Percentiles rank a stretch among this genome's conserved stretches.
Conservation (phyloP, 208 protist species). For the Trypanosoma grayi region DNA sequence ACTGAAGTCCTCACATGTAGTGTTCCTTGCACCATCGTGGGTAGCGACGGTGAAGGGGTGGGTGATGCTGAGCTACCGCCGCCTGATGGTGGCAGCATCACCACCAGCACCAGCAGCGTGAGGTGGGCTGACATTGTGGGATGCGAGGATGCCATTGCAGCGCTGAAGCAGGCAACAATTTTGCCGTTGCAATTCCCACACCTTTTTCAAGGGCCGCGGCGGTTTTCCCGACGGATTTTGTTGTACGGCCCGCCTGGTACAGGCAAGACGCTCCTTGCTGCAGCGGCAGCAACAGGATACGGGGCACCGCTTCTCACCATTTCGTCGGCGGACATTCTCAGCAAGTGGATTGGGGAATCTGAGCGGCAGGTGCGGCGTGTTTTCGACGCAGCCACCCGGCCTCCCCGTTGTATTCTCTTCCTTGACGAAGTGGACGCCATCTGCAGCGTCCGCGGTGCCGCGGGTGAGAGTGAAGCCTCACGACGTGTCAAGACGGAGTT, state of each 20-base stretch:
- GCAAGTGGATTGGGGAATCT: slow-evolving; percentile 97
- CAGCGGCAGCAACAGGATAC: slow-evolving; percentile 89
- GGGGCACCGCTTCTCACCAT: slow-evolving; percentile 90
- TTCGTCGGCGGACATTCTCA: slow-evolving; percentile 94
- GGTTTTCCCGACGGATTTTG: slow-evolving; percentile 88
- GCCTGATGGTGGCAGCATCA: neutral
- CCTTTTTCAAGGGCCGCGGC: slow-evolving; percentile 93
- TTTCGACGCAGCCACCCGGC: slow-evolving; percentile 78
- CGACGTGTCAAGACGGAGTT: slow-evolving; percentile 99
- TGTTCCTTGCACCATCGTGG: neutral
- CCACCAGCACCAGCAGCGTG: slow-evolving; percentile 3
- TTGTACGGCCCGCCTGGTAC: slow-evolving; percentile 86
- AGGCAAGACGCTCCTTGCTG: slow-evolving; percentile 93
- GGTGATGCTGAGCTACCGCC: neutral
- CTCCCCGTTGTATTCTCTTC: slow-evolving; percentile 84
- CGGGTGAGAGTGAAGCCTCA: slow-evolving; percentile 81
- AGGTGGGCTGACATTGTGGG: slow-evolving; percentile 95
- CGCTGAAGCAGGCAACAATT: slow-evolving; percentile 97
- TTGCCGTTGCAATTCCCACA: slow-evolving; percentile 96
- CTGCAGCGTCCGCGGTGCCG: slow-evolving; percentile 63
- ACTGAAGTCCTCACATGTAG: neutral
- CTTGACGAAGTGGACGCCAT: slow-evolving; percentile 95
- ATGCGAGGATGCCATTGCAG: slow-evolving; percentile 93
- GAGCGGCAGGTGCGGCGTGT: slow-evolving; percentile 94
- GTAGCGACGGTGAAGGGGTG: neutral